Percentiles rank a stretch among this genome's conserved stretches.
These are phyloP conservation scores for Cordyceps fumosorosea DNA, from an alignment of 2,329 filamentous ascomycete species.

Conservation along the genomic window DNA sequence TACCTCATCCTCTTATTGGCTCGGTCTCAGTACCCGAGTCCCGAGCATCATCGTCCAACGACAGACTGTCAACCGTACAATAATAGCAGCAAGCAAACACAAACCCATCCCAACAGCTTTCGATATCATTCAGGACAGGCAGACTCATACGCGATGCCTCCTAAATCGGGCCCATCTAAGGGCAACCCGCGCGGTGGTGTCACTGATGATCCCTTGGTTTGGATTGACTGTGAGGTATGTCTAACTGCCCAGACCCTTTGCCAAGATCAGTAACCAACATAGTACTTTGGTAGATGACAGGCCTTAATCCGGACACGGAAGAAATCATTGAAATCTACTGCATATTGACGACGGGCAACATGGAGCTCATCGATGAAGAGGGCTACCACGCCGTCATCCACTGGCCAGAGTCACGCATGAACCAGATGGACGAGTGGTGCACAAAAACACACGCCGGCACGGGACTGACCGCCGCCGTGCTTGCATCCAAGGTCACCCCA, in stretches of 20 bases:
- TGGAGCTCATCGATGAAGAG: slow-evolving; percentile 65
- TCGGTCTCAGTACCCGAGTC: neutral
- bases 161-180: slow-evolving; percentile 17
- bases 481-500: slow-evolving; percentile 65
- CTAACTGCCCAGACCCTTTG: neutral
- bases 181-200: slow-evolving; percentile 11
- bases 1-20: neutral
- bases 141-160: neutral
- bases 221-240: slow-evolving; percentile 66
- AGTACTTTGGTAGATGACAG: slow-evolving; percentile 64
- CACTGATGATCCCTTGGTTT: slow-evolving; percentile 61
- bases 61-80: neutral
- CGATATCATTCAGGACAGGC: neutral
- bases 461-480: slow-evolving; percentile 73
- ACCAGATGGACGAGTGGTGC: slow-evolving; percentile 86
- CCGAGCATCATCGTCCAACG: neutral
- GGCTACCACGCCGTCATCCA: slow-evolving; percentile 80
- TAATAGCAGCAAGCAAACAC: neutral
- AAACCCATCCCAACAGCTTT: neutral
- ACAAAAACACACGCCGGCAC: slow-evolving; percentile 68
- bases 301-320: slow-evolving; percentile 63
- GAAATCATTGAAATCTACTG: slow-evolving; percentile 89
- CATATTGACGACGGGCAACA: slow-evolving; percentile 75
- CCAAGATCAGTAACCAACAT: neutral
- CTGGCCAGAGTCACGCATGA: slow-evolving; percentile 62